Base-by-base conservation (phyloP, 202 grass and related monocot genomes). In the Setaria viridis region DNA sequence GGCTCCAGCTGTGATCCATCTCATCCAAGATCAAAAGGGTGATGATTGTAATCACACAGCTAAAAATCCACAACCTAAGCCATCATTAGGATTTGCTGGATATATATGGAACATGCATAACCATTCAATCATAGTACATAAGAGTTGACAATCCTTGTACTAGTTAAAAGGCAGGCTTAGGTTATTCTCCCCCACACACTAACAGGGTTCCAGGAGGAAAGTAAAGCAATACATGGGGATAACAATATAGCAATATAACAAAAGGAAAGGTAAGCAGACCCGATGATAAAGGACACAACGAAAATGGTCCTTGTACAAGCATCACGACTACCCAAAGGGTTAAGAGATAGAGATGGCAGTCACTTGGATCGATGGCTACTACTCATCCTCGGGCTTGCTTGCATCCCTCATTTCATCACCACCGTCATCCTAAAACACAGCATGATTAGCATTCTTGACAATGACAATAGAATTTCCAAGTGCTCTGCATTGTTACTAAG, bases 341-440 rank as follows among this genome's bases (percentile, higher is more conserved):
- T 79, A 53, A 69, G 85, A 47, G 62, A 81, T 3, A 30, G 29
- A 49, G 39, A 82, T 46, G 55, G 70, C 34, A 15, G 56, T 71
- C 50, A 62, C 79, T 76, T 70, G 72, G 83, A 87, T 68, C 67
- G 58, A 79, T 86, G 21, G 77, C 87, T 88, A 93, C 47, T 95
- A 68, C 77, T 93, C 91, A 56, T 90, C 96, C 17, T 95, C 90
- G 1, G 87, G 90, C 82, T 98, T 99, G 57, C 56, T 84, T 9
- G 90, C 90, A 69, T 99, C 96, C 90, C 87, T 95, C 86, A 92
- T 95, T 85, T 99, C 96, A 74, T 99, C 96, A 4, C 74, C 84
- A n/a, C 90, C 93, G 43, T 99, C 96, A 25, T 99, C 96, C 96
- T 99, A 84, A 43, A 60, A 86, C 19, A 76, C 72, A 59, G 17